Evolutionary conservation across 805 yeast genomes (phyloP), one percentile per base, ranked within the genome.

Genomic region (Yamadazyma nakazawae): DNA sequence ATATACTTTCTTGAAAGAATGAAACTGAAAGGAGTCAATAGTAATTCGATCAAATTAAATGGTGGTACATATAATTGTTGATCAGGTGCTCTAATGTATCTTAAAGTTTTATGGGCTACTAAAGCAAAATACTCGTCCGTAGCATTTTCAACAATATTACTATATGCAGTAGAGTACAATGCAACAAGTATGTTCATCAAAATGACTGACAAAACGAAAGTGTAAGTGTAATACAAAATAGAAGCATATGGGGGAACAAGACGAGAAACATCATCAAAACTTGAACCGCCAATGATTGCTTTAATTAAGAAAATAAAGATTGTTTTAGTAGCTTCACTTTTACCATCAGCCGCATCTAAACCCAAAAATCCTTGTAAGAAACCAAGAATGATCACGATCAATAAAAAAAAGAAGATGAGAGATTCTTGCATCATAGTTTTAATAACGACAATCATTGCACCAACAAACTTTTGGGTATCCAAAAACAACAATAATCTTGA

Each of bases 401-500:
- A 70, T 53, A 89, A 67, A 38, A 87, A 85, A 60, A 89, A 89
- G 68, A 89, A 89, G 12, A 88, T 74, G n/a, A 87, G 62, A 1
- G 94, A 84, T 63, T 89, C 96, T 56, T 84, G 82, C 88, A 89
- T 84, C 88, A 89, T 85, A 47, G 83, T 84, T 58, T 87, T 87
- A 42, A 87, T 68, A 4, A 89, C 92, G 25, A 89, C 92, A 52
- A 89, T 78, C 89, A 89, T 85, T 2, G 90, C 88, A 35, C 97
- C 97, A 41, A 88, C 87, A 63, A 89, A 88, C 55, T 79, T 78
- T 53, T 82, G 81, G 10, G 91, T 85, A 60, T 89, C 97, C 55
- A 88, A 74, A 64, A 75, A 88, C 32, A 89, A 72, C 46, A 89
- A 67, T 42, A 89, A 68, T 42, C 97, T 74, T 2, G 86, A 77